phyloP scores from a whole-genome alignment of 345 rosid species.

The Linum tenue region DNA sequence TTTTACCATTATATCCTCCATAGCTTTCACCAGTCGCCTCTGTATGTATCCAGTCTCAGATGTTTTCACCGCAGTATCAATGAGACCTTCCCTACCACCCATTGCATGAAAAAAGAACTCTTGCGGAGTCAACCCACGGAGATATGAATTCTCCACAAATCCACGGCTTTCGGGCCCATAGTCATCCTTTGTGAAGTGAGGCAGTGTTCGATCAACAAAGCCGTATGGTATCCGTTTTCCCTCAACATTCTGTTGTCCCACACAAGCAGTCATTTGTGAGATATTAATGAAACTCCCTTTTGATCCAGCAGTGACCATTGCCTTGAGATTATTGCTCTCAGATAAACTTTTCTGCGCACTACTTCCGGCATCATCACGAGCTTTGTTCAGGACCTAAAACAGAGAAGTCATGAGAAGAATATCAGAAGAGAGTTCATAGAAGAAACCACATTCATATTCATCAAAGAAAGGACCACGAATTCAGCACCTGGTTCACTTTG shows the following conservation, averaged over 20 bases:
- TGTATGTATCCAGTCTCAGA: conserved; percentile 99
- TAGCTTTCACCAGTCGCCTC: conserved; percentile 95
- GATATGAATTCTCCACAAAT: conserved; percentile 93
- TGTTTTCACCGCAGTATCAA: conserved; percentile 34
- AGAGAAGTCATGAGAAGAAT: conserved; percentile 6
- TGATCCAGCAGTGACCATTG: conserved; percentile 99
- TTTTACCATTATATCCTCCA: conserved; percentile 94
- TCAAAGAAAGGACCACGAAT: background rate
- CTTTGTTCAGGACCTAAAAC: conserved; percentile 74
- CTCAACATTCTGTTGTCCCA: conserved; percentile 92
- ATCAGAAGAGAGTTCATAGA: background rate
- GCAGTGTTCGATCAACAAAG: conserved; percentile 77
- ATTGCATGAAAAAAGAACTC: conserved; percentile 26
- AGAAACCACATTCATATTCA: background rate
- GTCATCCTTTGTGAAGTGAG: conserved; percentile 95
- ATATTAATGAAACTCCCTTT: conserved; percentile 98
- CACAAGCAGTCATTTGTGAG: conserved; percentile 99
- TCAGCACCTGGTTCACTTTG: conserved; percentile 79
- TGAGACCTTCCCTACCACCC: too few relatives aligned
- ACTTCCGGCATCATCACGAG: conserved; percentile 98
- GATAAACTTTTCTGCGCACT: conserved; percentile 94
- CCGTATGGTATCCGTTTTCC: conserved; percentile 97
- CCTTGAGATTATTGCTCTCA: conserved; percentile 95
- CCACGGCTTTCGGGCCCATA: conserved; percentile 99
- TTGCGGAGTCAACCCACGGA: conserved; percentile 97